These are phyloP conservation scores for Cystobasidium slooffiae DNA, from an alignment of 1,284 basidiomycete genomes.

Conservation along the genomic window DNA sequence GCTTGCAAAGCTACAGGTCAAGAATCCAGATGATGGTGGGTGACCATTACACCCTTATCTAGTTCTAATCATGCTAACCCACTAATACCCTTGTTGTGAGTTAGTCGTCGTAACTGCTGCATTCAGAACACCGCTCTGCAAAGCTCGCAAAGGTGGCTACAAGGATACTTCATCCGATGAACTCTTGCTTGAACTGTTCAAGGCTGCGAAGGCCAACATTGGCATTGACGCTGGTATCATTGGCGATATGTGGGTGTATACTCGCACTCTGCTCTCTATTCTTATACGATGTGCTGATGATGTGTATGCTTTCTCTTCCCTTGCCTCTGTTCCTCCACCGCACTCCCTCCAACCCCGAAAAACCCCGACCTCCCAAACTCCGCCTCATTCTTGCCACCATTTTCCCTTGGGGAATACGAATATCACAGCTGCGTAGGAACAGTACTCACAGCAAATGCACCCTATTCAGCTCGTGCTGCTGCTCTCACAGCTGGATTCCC, in stretches of 20 bases:
- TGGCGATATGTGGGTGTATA: constrained; percentile 68
- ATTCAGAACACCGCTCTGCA: constrained; percentile 72
- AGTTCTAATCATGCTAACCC: not conserved
- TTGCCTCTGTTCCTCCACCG: not conserved
- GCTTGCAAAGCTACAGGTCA: constrained; percentile 33
- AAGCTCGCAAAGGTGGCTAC: constrained; percentile 74
- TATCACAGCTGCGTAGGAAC: constrained; percentile 66
- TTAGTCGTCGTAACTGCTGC: constrained; percentile 75
- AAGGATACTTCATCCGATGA: constrained; percentile 76
- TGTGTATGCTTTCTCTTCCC: not conserved
- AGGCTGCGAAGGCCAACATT: constrained; percentile 57
- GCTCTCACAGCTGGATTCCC: constrained; percentile 83
- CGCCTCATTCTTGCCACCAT: not conserved
- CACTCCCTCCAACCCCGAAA: not conserved
- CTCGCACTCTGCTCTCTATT: not conserved
- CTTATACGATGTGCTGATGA: not conserved
- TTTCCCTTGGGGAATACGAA: too few species aligned
- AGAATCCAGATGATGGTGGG: constrained; percentile 39
- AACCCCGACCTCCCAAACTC: not conserved
- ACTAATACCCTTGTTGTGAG: not conserved
- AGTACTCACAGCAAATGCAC: constrained; percentile 47
- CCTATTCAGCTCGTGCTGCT: constrained; percentile 68
- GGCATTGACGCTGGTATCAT: constrained; percentile 55
- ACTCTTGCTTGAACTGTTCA: constrained; percentile 76
- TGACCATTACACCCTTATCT: not conserved